These are phyloP conservation scores for Rhizopogon rudus DNA, from an alignment of 768 basidiomycete species.

Conservation along the genomic window DNA sequence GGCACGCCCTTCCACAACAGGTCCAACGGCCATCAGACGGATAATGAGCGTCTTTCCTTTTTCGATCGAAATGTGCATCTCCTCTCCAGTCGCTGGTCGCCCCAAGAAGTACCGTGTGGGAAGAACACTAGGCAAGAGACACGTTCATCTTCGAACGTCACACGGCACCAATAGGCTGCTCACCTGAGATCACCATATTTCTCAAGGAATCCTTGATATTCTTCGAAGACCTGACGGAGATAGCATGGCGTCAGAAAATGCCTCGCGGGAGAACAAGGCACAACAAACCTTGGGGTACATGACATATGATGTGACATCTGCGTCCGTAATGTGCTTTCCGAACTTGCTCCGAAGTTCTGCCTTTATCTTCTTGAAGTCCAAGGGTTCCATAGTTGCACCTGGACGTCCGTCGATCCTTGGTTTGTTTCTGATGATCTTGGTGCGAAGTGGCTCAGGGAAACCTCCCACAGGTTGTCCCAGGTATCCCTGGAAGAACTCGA, in stretches of 20 bases:
- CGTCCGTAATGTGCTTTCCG: conserved; percentile 91
- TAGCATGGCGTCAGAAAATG: conserved; percentile 7
- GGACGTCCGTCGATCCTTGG: conserved; percentile 92
- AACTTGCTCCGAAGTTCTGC: conserved; percentile 88
- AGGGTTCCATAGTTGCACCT: conserved; percentile 77
- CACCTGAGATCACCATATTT: conserved; percentile 95
- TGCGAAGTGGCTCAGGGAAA: conserved; percentile 95
- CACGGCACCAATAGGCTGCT: conserved; percentile 15
- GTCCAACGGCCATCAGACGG: conserved; percentile 91
- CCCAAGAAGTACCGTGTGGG: conserved; percentile 98
- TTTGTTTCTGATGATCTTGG: conserved; percentile 89
- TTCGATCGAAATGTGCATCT: conserved; percentile 95
- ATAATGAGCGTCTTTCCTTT: conserved; percentile 96
- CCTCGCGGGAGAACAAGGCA: conserved; percentile 4
- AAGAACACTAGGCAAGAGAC: conserved; percentile 58
- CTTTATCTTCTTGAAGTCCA: conserved; percentile 97
- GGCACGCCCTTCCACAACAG: conserved; percentile 86
- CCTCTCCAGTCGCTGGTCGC: conserved; percentile 87
- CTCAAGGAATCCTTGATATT: conserved; percentile 91
- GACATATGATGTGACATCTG: conserved; percentile 90
- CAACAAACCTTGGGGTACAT: conserved; percentile 92
- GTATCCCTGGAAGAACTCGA: conserved; percentile 99
- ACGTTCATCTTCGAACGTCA: conserved; percentile 8
- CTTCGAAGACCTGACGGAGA: conserved; percentile 80
- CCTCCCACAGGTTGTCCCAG: conserved; percentile 97